These are phyloP conservation scores for Capsicum chinense DNA, from an alignment of 257 asterid species.

Conservation along the genomic window DNA sequence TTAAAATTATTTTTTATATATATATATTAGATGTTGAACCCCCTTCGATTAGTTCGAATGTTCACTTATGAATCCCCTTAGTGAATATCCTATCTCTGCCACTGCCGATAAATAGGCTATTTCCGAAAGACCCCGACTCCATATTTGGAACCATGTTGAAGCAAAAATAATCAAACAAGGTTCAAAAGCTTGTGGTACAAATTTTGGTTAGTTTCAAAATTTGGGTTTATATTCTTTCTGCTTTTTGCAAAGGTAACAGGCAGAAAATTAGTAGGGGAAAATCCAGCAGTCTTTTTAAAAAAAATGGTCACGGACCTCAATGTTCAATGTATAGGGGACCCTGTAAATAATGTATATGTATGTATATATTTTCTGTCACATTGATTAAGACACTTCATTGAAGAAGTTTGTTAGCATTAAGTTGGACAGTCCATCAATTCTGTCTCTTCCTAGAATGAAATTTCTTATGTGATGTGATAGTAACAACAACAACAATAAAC, in stretches of 20 bases:
- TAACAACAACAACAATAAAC: not conserved
- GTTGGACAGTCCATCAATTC: slow-evolving; percentile 34
- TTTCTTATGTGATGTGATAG: not conserved
- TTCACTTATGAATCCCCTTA: too few relatives aligned
- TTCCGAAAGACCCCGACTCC: too few relatives aligned
- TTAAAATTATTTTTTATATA: too few relatives aligned
- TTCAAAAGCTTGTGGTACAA: too few relatives aligned
- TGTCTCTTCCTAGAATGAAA: slow-evolving; percentile 25
- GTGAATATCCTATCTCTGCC: too few relatives aligned
- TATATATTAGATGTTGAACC: too few relatives aligned
- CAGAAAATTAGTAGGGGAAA: not conserved
- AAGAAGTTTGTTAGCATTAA: slow-evolving; percentile 34
- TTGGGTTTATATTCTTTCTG: not conserved
- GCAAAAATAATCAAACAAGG: not conserved
- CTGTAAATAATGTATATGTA: not conserved
- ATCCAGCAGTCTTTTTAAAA: not conserved
- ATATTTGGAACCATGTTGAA: not conserved
- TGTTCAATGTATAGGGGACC: slow-evolving; percentile 27
- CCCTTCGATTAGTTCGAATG: too few relatives aligned
- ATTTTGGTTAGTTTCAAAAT: not conserved
- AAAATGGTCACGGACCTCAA: slow-evolving; percentile 28
- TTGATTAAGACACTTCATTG: slow-evolving; percentile 36
- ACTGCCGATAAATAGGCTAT: too few relatives aligned
- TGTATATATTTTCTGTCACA: slow-evolving; percentile 21
- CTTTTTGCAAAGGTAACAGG: slow-evolving; percentile 15